Conservation (phyloP, 1,284 basidiomycete species). For the Cystobasidium slooffiae region DNA sequence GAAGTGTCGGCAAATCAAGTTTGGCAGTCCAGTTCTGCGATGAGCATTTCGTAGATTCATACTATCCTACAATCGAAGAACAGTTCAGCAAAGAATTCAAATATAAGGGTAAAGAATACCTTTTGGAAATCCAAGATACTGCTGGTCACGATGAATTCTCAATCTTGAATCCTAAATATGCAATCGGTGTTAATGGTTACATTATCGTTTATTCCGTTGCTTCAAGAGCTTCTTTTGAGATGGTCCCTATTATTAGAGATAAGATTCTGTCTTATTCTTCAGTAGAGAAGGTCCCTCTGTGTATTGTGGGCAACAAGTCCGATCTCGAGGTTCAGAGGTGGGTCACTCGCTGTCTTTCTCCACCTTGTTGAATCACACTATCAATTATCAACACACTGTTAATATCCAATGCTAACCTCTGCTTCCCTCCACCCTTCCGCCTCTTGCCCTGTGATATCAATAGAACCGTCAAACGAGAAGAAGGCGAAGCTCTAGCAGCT, state of each 20-base stretch:
- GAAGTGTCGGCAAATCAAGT: conserved; percentile 75
- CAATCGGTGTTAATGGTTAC: conserved; percentile 61
- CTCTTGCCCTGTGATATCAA: background rate
- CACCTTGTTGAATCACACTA: conserved; percentile 16
- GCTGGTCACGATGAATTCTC: conserved; percentile 96
- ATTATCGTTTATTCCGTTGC: conserved; percentile 94
- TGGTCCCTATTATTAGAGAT: conserved; percentile 93
- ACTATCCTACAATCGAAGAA: conserved; percentile 94
- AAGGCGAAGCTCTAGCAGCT: conserved; percentile 77
- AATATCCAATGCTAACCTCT: background rate
- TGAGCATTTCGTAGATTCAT: conserved; percentile 68
- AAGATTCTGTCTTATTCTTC: conserved; percentile 97
- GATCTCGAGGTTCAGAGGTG: conserved; percentile 76
- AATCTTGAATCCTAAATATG: conserved; percentile 59
- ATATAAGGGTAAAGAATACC: conserved; percentile 82
- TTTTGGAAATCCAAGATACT: conserved; percentile 98
- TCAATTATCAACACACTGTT: too few species aligned
- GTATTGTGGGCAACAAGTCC: conserved; percentile 92
- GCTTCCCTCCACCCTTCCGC: conserved; percentile 49
- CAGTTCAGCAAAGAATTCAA: conserved; percentile 83
- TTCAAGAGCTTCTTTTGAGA: conserved; percentile 89
- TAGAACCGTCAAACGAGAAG: conserved; percentile 75
- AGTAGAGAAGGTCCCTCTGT: conserved; percentile 88
- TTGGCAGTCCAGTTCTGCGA: conserved; percentile 75
- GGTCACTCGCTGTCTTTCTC: conserved; percentile 43